phyloP scores from a whole-genome alignment of 2,329 filamentous ascomycete species.

The Canariomyces notabilis region DNA sequence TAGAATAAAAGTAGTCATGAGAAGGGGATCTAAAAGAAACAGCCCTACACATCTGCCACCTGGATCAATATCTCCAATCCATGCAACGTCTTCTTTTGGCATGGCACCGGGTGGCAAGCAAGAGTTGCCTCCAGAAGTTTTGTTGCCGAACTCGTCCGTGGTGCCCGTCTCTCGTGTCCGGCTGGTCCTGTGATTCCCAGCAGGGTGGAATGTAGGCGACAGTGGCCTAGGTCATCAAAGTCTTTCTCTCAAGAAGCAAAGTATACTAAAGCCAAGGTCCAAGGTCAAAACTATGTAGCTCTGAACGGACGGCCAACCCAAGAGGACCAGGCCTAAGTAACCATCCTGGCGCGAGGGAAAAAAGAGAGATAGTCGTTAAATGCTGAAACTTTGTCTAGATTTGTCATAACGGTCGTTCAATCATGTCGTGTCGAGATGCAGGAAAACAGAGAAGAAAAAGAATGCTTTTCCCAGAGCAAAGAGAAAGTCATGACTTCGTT shows the following conservation, averaged over 20 bases:
- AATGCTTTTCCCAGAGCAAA: neutral
- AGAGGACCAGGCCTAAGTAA: no score
- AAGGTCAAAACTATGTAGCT: no score
- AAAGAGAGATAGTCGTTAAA: constrained; percentile 8
- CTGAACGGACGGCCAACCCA: no score
- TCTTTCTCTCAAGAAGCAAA: constrained; percentile 6
- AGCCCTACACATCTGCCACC: no score
- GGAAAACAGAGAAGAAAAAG: constrained; percentile 1
- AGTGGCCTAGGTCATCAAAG: constrained; percentile 3
- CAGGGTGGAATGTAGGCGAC: constrained; percentile 1
- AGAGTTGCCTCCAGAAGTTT: constrained; percentile 21
- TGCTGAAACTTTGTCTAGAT: constrained; percentile 13
- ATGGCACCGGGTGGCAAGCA: constrained; percentile 4
- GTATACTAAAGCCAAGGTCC: neutral
- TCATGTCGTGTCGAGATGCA: constrained; percentile 12
- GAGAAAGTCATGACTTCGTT: constrained; percentile 11
- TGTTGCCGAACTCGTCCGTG: neutral
- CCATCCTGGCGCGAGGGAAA: no score
- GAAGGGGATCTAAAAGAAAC: no score
- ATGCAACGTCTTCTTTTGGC: no score
- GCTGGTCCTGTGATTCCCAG: constrained; percentile 28
- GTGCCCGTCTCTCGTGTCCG: constrained; percentile 3
- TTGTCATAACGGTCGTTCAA: constrained; percentile 20
- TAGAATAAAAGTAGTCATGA: no score
- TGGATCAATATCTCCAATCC: no score